Percentiles rank a stretch among this genome's conserved stretches.
phyloP scores from a whole-genome alignment of 1,284 basidiomycete genomes.

The Cutaneotrichosporon mucoides region DNA sequence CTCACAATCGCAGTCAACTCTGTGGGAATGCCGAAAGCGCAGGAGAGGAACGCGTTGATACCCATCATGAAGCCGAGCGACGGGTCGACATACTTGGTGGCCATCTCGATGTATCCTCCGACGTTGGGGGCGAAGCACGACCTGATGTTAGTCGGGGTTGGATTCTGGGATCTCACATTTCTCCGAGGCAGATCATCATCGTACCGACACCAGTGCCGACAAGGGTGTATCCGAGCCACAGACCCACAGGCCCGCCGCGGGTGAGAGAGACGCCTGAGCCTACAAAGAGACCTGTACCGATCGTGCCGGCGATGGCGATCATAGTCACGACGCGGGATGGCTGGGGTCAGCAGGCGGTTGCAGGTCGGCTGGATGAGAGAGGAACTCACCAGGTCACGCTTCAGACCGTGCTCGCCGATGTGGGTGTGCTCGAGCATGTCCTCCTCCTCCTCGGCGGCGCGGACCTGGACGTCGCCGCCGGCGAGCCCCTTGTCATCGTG shows the following conservation, averaged over 20 bases:
- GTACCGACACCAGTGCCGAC: conserved; percentile 20
- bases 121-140: conserved; percentile 20
- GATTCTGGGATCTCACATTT: conserved; percentile 5
- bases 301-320: conserved; percentile 51
- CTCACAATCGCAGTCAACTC: conserved; percentile 65
- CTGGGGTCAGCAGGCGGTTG: not conserved
- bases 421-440: conserved; percentile 8
- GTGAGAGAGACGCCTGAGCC: conserved; percentile 26
- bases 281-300: conserved; percentile 52
- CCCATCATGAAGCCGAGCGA: conserved; percentile 52
- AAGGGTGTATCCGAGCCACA: conserved; percentile 29
- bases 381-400: conserved; percentile 4
- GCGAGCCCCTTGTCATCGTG: not conserved
- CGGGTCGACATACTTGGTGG: conserved; percentile 55
- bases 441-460: not conserved
- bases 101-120: conserved; percentile 24
- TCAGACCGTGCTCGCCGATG: conserved; percentile 9
- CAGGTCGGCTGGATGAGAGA: no score
- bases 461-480: not conserved
- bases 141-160: no score
- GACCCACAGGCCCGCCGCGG: conserved; percentile 50
- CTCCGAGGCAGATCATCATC: conserved; percentile 19
- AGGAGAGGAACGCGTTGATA: conserved; percentile 63
- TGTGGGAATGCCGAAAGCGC: conserved; percentile 49
- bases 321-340: conserved; percentile 20